phyloP scores from a whole-genome alignment of 2,329 filamentous ascomycete genomes.

The Cordyceps cicadae region DNA sequence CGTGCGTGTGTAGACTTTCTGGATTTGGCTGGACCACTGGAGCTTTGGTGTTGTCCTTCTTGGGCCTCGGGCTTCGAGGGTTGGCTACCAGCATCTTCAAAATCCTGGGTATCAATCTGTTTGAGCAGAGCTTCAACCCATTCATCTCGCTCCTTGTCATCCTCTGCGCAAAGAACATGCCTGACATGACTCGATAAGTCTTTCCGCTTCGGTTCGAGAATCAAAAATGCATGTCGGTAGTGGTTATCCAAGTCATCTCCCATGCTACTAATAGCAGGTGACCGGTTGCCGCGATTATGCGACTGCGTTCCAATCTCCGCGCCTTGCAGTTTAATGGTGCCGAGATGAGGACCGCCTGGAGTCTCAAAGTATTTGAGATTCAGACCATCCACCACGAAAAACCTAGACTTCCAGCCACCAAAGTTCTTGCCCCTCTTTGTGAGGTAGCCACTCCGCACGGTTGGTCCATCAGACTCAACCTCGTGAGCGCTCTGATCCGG shows the following conservation, averaged over 20 bases:
- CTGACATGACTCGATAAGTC: conserved; percentile 81
- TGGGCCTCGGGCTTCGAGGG: conserved; percentile 25
- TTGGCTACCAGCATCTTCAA: conserved; percentile 37
- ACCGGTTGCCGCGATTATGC: conserved; percentile 38
- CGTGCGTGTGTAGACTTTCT: conserved; percentile 27
- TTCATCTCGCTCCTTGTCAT: conserved; percentile 79
- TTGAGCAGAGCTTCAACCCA: conserved; percentile 89
- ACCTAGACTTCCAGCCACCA: conserved; percentile 89
- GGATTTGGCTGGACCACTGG: conserved; percentile 16
- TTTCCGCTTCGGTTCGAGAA: conserved; percentile 93
- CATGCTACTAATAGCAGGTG: conserved; percentile 45
- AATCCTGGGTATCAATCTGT: conserved; percentile 72
- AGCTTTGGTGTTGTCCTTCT: conserved; percentile 26
- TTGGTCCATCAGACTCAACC: conserved; percentile 54
- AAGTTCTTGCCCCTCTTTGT: conserved; percentile 98
- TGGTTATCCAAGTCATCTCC: conserved; percentile 82
- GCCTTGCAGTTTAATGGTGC: conserved; percentile 83
- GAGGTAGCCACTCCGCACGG: conserved; percentile 78
- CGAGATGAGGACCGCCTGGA: conserved; percentile 80
- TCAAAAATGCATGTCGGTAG: conserved; percentile 91
- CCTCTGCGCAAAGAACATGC: conserved; percentile 93
- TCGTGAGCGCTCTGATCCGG: conserved; percentile 24
- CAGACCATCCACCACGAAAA: conserved; percentile 54
- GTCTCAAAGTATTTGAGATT: conserved; percentile 82
- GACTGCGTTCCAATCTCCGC: conserved; percentile 94